A percentile compares a stretch with the other conserved stretches of the same genome.
Evolutionary conservation across 108 stramenopile species (phyloP).

Genomic region (Nitzschia inconspicua): DNA sequence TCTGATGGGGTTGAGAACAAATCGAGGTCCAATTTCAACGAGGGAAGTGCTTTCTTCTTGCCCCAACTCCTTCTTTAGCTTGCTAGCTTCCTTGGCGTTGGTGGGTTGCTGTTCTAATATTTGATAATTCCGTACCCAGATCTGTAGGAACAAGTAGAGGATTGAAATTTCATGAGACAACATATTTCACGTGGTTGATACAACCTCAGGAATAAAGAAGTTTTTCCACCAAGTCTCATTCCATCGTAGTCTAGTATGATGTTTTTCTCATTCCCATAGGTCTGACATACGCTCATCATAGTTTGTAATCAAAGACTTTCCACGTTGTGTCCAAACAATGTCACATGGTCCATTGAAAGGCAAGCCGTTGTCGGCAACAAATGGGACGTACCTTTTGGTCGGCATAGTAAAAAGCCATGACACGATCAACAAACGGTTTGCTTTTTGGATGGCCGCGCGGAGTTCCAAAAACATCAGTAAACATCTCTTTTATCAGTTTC

Average conservation of each 20-base stretch:
- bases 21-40: conserved; percentile 98
- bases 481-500: conserved; percentile 88
- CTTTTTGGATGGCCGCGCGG: conserved; percentile 97
- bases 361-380: background rate
- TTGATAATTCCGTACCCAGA: conserved; percentile 99
- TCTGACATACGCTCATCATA: conserved; percentile 95
- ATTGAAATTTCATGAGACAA: background rate
- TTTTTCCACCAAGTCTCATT: conserved; percentile 58
- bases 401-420: conserved; percentile 93
- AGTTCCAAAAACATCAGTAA: conserved; percentile 94
- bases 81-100: conserved; percentile 78
- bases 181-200: background rate
- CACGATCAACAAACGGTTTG: conserved; percentile 98
- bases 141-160: conserved; percentile 42
- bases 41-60: conserved; percentile 80
- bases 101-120: conserved; percentile 87
- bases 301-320: conserved; percentile 77
- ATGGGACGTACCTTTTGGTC: conserved; percentile 85
- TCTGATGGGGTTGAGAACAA: conserved; percentile 95
- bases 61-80: conserved; percentile 69
- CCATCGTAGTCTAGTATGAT: conserved; percentile 85
- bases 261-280: conserved; percentile 65
- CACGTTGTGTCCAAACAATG: background rate
- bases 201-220: background rate
- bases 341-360: background rate